Evolutionary conservation across 73 alveolate species (phyloP).

Genomic region (Strombidium stylifer): DNA sequence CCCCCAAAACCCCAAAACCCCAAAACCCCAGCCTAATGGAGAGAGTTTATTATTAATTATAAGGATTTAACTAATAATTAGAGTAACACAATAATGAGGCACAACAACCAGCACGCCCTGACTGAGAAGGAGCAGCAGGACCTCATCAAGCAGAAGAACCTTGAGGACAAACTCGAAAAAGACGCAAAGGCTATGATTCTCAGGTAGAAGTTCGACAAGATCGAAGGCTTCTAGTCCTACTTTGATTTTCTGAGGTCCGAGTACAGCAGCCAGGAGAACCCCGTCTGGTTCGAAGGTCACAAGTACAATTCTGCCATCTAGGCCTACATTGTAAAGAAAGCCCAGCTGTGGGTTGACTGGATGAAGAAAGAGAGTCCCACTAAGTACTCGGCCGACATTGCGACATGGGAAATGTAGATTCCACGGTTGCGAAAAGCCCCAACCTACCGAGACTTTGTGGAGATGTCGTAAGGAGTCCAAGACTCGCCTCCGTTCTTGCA

Average conservation of each 20-base stretch:
- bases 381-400: too few species aligned
- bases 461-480: slow-evolving; percentile 59
- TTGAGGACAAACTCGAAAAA: slow-evolving; percentile 60
- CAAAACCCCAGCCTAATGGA: too few species aligned
- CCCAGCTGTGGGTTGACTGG: too few species aligned
- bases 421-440: too few species aligned
- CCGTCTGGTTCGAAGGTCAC: slow-evolving; percentile 53
- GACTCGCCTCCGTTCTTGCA: slow-evolving; percentile 67
- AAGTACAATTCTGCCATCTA: slow-evolving; percentile 33
- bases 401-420: too few species aligned
- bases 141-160: slow-evolving; percentile 14
- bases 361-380: too few species aligned
- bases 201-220: slow-evolving; percentile 55
- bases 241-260: slow-evolving; percentile 63
- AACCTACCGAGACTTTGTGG: slow-evolving; percentile 52
- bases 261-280: slow-evolving; percentile 50
- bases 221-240: slow-evolving; percentile 57
- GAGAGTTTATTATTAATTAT: too few species aligned
- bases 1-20: too few species aligned
- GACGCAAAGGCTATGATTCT: slow-evolving; percentile 58
- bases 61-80: too few species aligned
- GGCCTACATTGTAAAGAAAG: slow-evolving; percentile 56
- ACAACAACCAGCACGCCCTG: neutral
- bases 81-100: neutral
- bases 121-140: neutral